Conservation (phyloP, 1,284 basidiomycete genomes). For the Xanthoconium separans region DNA sequence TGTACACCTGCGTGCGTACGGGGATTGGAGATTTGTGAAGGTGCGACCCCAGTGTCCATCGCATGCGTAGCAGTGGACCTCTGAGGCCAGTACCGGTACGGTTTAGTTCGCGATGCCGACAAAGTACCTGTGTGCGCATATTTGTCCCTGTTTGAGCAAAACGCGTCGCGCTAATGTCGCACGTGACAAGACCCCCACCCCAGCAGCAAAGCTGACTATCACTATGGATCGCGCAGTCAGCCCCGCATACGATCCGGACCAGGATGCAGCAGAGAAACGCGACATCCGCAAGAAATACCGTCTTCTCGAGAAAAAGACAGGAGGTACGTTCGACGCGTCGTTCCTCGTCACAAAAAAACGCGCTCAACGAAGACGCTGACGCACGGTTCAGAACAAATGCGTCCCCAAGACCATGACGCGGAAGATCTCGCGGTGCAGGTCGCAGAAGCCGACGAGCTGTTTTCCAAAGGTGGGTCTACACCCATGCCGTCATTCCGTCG, state of each 20-base stretch:
- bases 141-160: slow-evolving; percentile 24
- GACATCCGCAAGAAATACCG: slow-evolving; percentile 69
- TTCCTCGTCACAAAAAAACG: neutral
- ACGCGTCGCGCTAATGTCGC: slow-evolving; percentile 28
- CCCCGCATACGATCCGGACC: slow-evolving; percentile 73
- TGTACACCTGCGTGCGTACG: too few relatives aligned
- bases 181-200: slow-evolving; percentile 21
- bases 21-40: too few relatives aligned
- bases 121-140: neutral
- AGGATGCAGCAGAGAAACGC: slow-evolving; percentile 73
- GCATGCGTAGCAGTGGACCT: too few relatives aligned
- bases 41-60: too few relatives aligned
- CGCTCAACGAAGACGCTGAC: neutral
- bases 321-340: slow-evolving; percentile 43
- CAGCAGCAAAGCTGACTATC: neutral
- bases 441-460: slow-evolving; percentile 55
- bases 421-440: slow-evolving; percentile 57
- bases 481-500: slow-evolving; percentile 1
- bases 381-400: slow-evolving; percentile 29
- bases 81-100: too few relatives aligned
- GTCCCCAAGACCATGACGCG: slow-evolving; percentile 56
- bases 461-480: slow-evolving; percentile 51
- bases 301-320: slow-evolving; percentile 57
- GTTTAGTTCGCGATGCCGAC: too few relatives aligned
- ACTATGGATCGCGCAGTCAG: slow-evolving; percentile 15